These are phyloP conservation scores for Neofusicoccum ribis DNA, from an alignment of 2,329 filamentous ascomycete genomes.

Conservation along the genomic window DNA sequence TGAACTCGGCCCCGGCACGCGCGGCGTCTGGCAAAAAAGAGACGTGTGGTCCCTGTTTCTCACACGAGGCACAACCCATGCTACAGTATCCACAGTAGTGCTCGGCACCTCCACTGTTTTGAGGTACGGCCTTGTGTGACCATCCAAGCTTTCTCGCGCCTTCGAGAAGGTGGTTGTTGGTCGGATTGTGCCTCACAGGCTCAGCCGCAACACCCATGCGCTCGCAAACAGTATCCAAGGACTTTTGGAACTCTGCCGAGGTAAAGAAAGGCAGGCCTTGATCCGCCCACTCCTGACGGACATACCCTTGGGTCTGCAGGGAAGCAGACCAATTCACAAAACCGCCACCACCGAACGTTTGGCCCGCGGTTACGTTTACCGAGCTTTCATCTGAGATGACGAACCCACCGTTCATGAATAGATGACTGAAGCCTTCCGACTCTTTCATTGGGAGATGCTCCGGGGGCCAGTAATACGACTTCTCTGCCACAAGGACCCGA, in stretches of 20 bases:
- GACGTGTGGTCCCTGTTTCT: constrained; percentile 77
- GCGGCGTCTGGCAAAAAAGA: constrained; percentile 80
- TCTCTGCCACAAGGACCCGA: constrained; percentile 77
- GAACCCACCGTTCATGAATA: constrained; percentile 70
- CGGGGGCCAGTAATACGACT: constrained; percentile 73
- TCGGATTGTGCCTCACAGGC: constrained; percentile 69
- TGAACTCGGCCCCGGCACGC: constrained; percentile 72
- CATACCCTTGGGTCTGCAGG: constrained; percentile 69
- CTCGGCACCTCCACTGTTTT: constrained; percentile 72
- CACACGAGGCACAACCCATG: constrained; percentile 61
- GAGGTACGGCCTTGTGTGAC: constrained; percentile 66
- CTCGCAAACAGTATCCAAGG: constrained; percentile 74
- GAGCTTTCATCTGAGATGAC: constrained; percentile 52
- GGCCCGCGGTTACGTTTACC: constrained; percentile 65
- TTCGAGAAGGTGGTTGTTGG: constrained; percentile 72
- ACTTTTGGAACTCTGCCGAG: constrained; percentile 72
- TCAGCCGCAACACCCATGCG: constrained; percentile 73
- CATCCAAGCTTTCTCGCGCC: constrained; percentile 74
- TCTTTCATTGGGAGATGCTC: constrained; percentile 74
- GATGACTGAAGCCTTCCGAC: constrained; percentile 57
- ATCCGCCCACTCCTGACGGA: constrained; percentile 79
- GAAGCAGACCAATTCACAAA: constrained; percentile 81
- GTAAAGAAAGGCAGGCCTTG: constrained; percentile 72
- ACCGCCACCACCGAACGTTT: constrained; percentile 81
- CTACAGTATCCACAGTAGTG: constrained; percentile 72